Base-by-base conservation (phyloP, 1,284 basidiomycete genomes). In the Boletus hoseneyae region DNA sequence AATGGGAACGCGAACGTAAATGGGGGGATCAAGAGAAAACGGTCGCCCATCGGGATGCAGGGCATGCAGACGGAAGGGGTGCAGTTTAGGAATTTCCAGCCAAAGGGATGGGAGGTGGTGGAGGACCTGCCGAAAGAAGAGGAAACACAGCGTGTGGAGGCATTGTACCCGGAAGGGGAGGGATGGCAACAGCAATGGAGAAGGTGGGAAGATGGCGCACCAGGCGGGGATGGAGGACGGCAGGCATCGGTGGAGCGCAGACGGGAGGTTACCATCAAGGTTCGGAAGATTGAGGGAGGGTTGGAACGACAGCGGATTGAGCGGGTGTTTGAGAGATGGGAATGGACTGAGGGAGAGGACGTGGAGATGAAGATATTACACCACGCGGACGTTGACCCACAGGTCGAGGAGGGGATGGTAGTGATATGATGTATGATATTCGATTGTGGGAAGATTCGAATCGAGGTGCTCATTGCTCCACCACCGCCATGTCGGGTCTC, bases 241-340 rank as follows among this genome's bases (percentile, higher is more conserved):
- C 69, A 68, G 45, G 79, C 71, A 15, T 70, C 72, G 18, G 76
- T 86, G 38, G 73, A 68, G 37, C 70, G 73, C 45, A 73, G 67
- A 48, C 72, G 72, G 33, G 77, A 84, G 51, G 71, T 78, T 30
- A 71, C 81, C 15, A 66, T 82, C 18, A 85, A 80, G 62, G 73
- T 85, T 52, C 75, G 87, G 54, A 76, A 71, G 65, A 80, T 76
- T 18, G 70, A 59, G 33, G 70, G 70, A 25, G 80, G 83, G 33
- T 44, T 87, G 38, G 86, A 90, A 63, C 73, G 87, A 58, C 85
- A 90, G 56, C 73, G 77, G 47, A 78, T 88, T 52, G 82, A 85
- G 60, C 75, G 87, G 51, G 69, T 76, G 21, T 68, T 83, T 42
- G 87, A 90, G 66, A 73, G 75, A 46, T 90, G 85, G 85, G 70